Evolutionary conservation across 192 early-diverging fungal genomes (phyloP).

Genomic region (Dispira simplex): DNA sequence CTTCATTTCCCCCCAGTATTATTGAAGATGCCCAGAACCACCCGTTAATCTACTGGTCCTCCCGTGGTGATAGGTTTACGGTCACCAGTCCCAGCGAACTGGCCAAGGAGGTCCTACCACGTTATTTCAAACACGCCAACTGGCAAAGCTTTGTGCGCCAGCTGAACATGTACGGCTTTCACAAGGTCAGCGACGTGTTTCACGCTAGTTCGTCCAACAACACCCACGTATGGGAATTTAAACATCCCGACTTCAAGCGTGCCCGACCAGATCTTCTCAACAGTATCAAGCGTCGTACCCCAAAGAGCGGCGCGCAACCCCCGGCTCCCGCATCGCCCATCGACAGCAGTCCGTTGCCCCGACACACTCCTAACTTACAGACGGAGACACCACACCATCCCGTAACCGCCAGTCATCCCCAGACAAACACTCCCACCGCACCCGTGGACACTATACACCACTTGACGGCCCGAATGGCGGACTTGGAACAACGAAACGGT

Average conservation of each 20-base stretch:
- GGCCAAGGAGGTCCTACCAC: slow-evolving; percentile 56
- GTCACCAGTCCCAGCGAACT: slow-evolving; percentile 77
- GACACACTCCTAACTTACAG: neutral
- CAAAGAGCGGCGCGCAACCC: slow-evolving; percentile 3
- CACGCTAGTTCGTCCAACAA: slow-evolving; percentile 23
- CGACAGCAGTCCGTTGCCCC: neutral
- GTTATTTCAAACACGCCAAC: slow-evolving; percentile 86
- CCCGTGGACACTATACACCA: neutral
- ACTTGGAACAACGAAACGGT: neutral
- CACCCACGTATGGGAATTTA: slow-evolving; percentile 73
- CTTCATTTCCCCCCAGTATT: slow-evolving; percentile 30
- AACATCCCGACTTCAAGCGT: slow-evolving; percentile 69
- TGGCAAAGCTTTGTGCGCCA: slow-evolving; percentile 84
- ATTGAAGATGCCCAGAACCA: slow-evolving; percentile 49
- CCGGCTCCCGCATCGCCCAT: neutral
- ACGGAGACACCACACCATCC: neutral
- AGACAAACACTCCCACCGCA: neutral
- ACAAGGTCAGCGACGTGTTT: slow-evolving; percentile 37
- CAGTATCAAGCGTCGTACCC: slow-evolving; percentile 52
- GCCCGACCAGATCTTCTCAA: slow-evolving; percentile 49
- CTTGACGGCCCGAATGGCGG: neutral
- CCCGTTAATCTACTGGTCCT: slow-evolving; percentile 61
- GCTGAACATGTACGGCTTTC: slow-evolving; percentile 77
- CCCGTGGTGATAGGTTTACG: slow-evolving; percentile 69
- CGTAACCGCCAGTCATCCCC: neutral